Percentiles rank a stretch among this genome's conserved stretches.
Evolutionary conservation across 306 rosid species (phyloP).

Genomic region (Malus domestica): DNA sequence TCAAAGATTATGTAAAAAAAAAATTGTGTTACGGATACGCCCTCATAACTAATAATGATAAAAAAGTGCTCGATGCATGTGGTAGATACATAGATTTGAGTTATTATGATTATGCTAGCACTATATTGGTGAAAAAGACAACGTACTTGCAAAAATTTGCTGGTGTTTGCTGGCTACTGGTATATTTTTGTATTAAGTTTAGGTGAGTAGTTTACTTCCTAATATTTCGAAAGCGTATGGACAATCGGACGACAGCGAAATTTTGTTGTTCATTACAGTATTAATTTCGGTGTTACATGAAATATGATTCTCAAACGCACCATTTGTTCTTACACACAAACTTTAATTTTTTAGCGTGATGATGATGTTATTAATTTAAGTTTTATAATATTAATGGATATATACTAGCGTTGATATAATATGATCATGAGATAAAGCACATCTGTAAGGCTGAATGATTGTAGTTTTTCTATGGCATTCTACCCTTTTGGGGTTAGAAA

Average conservation of each 20-base stretch:
- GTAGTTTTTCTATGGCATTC: too few relatives aligned
- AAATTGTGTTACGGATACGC: too few relatives aligned
- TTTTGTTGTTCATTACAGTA: neutral
- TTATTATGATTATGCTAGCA: neutral
- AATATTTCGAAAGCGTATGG: neutral
- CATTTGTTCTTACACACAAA: neutral
- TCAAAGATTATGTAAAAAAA: too few relatives aligned
- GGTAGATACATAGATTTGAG: neutral
- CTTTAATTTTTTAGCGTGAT: too few relatives aligned
- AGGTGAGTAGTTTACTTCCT: neutral
- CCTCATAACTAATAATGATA: neutral
- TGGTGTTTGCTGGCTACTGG: neutral
- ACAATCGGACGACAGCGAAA: neutral
- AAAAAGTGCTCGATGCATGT: neutral
- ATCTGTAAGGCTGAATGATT: neutral
- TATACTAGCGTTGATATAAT: too few relatives aligned
- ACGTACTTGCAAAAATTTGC: constrained; percentile 1
- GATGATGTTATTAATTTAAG: too few relatives aligned
- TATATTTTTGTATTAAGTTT: neutral
- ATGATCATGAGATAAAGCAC: too few relatives aligned
- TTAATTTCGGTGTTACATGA: neutral
- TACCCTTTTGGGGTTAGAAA: accelerated
- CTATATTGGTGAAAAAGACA: neutral
- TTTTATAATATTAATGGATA: too few relatives aligned
- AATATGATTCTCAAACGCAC: neutral